Evolutionary conservation across 768 basidiomycete genomes (phyloP), one percentile per base, ranked within the genome.

Genomic region (Chalciporus sphaerocephalus): DNA sequence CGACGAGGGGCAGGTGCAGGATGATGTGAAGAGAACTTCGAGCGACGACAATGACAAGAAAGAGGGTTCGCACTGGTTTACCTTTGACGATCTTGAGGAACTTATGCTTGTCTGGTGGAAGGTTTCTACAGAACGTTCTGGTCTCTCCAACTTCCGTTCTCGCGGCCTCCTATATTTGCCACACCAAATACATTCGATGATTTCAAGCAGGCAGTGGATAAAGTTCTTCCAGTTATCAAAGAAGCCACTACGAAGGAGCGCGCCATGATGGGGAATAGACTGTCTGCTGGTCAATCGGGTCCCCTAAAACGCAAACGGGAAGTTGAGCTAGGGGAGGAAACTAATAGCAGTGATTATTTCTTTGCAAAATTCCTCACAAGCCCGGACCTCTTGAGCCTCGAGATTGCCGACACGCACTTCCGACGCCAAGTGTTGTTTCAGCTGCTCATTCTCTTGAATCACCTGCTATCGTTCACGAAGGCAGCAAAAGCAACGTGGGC

Each of bases 331-430:
- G 75, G 78, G 40, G 83, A 81, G 57, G 69, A 66, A 13, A 73
- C 72, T 44, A 67, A 70, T 16, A 62, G 48, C 4, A 79, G 72
- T 39, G 85, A 92, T 49, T 93, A 92, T 60, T 95, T 94, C 68
- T 94, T 93, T 58, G 89, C 92, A 28, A 96, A 94, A 65, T 94
- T 92, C 67, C 69, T 96, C 43, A 95, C 92, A 1, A 91, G 82
- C 51, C 84, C 88, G 0, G 90, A 92, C 44, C 70, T 96, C 17
- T 71, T 93, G 13, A 91, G 88, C 41, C 81, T 93, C 38, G 92
- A 96, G 92, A 79, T 94, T 42, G 86, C 91, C 17, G 92, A 94
- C 58, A 87, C 87, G 0, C 80, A 87, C 56, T 96, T 96, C 72
- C 86, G 92, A n/a, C 82, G 91, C 13, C 93, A 95, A 67, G 82